Evolutionary conservation across 352 stramenopile genomes (phyloP).

Genomic region (Discostella stelligera): DNA sequence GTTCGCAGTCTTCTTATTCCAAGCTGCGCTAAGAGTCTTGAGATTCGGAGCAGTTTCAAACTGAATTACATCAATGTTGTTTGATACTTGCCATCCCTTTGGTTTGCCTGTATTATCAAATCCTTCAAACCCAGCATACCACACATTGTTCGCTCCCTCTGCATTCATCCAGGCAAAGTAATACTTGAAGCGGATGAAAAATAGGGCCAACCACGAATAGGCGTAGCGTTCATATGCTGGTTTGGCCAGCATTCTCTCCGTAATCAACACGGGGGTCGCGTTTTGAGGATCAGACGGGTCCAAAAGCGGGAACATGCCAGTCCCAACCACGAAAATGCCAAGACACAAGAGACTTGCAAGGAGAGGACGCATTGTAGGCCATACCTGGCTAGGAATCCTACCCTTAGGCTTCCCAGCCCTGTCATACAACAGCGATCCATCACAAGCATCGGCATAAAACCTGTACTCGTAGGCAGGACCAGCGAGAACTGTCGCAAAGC

Average conservation of each 20-base stretch:
- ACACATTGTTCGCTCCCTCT: conserved; percentile 80
- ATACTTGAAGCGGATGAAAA: conserved; percentile 92
- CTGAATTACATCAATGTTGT: conserved; percentile 94
- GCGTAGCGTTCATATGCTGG: conserved; percentile 81
- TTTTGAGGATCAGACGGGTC: conserved; percentile 77
- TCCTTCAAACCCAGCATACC: conserved; percentile 90
- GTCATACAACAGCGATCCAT: conserved; percentile 75
- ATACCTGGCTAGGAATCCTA: conserved; percentile 75
- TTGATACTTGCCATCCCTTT: conserved; percentile 91
- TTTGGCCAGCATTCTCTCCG: conserved; percentile 83
- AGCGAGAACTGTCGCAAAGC: conserved; percentile 93
- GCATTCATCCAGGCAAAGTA: conserved; percentile 95
- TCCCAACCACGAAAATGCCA: conserved; percentile 68
- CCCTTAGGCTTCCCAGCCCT: conserved; percentile 70
- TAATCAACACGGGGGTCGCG: conserved; percentile 77
- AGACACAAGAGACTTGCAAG: conserved; percentile 73
- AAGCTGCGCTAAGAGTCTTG: conserved; percentile 87
- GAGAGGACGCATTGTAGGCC: conserved; percentile 69
- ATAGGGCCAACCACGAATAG: conserved; percentile 89
- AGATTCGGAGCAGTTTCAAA: conserved; percentile 93
- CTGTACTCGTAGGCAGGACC: conserved; percentile 93
- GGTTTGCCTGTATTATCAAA: conserved; percentile 87
- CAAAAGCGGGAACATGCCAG: conserved; percentile 74
- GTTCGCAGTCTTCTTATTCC: conserved; percentile 95
- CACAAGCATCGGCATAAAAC: conserved; percentile 87